Percentiles rank a stretch among this genome's conserved stretches.
phyloP scores from a whole-genome alignment of 768 basidiomycete genomes.

The Suillus alpinus region DNA sequence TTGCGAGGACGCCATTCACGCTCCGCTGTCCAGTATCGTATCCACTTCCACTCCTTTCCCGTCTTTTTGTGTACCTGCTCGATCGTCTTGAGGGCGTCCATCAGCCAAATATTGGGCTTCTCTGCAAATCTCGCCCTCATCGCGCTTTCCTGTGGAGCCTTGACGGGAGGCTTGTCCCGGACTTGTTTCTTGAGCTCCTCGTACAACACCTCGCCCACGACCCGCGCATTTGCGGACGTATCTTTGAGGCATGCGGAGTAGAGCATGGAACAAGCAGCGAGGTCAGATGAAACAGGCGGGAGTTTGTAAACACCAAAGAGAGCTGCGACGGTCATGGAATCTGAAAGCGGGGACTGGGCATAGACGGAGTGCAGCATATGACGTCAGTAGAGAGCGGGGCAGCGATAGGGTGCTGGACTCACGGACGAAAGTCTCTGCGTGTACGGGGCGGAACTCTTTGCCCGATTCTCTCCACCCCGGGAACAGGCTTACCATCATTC shows the following conservation, averaged over 20 bases:
- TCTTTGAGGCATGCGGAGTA: constrained; percentile 53
- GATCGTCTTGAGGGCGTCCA: constrained; percentile 35
- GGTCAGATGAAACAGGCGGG: constrained; percentile 52
- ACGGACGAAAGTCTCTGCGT: constrained; percentile 55
- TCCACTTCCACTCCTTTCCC: constrained; percentile 25
- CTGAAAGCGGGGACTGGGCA: constrained; percentile 41
- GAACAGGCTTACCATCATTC: constrained; percentile 29
- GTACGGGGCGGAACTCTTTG: constrained; percentile 35
- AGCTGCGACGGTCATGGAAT: constrained; percentile 48
- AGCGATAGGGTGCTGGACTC: constrained; percentile 25
- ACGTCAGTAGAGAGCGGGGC: constrained; percentile 21
- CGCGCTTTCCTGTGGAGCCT: constrained; percentile 16
- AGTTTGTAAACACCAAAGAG: constrained; percentile 56
- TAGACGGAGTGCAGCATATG: constrained; percentile 58
- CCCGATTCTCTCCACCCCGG: constrained; percentile 49
- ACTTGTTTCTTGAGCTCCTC: constrained; percentile 38
- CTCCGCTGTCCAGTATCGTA: constrained; percentile 19
- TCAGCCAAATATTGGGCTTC: constrained; percentile 38
- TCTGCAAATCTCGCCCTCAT: constrained; percentile 23
- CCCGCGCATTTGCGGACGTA: constrained; percentile 34
- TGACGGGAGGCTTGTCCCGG: constrained; percentile 12
- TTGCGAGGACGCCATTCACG: constrained; percentile 2
- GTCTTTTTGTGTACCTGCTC: constrained; percentile 30
- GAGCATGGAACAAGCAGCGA: constrained; percentile 55
- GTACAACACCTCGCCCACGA: constrained; percentile 42